Base-by-base conservation (phyloP, 1,139 yeast genomes). In the Debaryomyces fabryi region DNA sequence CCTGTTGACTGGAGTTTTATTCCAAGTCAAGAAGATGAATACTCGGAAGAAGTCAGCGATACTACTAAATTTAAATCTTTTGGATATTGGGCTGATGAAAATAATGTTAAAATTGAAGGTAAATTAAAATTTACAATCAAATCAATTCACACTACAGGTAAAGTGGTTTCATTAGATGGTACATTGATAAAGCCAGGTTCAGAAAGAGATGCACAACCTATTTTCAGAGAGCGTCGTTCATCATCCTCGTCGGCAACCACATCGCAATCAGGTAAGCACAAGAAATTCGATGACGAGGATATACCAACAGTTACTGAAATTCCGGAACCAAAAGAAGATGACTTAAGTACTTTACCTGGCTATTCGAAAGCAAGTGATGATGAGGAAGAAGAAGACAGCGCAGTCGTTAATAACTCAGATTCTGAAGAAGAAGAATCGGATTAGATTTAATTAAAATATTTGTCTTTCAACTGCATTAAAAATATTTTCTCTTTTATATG, bases 21-120 rank as follows among this genome's bases (percentile, higher is more conserved):
- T 47, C 93, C 95, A 43, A 83, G 78, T 57, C 95, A 90, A 60
- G 83, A 76, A 23, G 90, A 85, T 56, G 89, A 84, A 63, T 62
- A 53, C 49, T 59, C 47, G 34, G 63, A 55, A 37, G 60, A 51
- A 9, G 49, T 47, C 15, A 61, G 54, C 15, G 60, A 55, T 8
- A 45, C 51, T 6, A 52, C 48, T 40, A 64, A 65, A 48, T 70
- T 75, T 56, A 74, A 74, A 50, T 84, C 92, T 0, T 73, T 88
- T 58, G 99, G 98, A 2, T 80, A 87, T 65, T 93, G 98, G 98
- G 75, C 76, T 10, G 97, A 92, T 63, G 86, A 76, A 45, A 72
- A 81, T 47, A 96, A 86, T 20, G 74, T 78, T 45, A 83, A 84
- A 49, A 74, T 93, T 35, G 97, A 87, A 57, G 97, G 97, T 3